Percentiles rank a stretch among this genome's conserved stretches.
Evolutionary conservation across 2,329 filamentous ascomycete genomes (phyloP).

Genomic region (Reticulascus tulasneorum): DNA sequence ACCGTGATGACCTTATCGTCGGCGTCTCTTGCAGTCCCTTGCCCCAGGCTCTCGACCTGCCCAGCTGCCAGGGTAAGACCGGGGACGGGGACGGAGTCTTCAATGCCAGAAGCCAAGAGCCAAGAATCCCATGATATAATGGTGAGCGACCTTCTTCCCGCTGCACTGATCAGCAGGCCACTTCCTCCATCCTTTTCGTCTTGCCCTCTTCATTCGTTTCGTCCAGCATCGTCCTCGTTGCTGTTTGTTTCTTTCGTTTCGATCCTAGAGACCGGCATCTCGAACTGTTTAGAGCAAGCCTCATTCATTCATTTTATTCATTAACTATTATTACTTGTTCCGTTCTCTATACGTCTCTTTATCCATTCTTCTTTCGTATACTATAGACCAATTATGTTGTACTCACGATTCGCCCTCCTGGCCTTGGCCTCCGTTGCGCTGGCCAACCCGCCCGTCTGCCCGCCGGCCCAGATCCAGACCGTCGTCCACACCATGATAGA

Average conservation of each 20-base stretch:
- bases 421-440: slow-evolving; percentile 8
- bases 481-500: slow-evolving; percentile 9
- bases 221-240: slow-evolving; percentile 3
- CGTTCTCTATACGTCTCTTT: not conserved
- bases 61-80: slow-evolving; percentile 7
- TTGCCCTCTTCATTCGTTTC: slow-evolving; percentile 11
- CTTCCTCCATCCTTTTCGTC: slow-evolving; percentile 9
- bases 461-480: slow-evolving; percentile 7
- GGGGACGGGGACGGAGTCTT: slow-evolving; percentile 4
- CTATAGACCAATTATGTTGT: slow-evolving; percentile 3
- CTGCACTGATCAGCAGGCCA: slow-evolving; percentile 12
- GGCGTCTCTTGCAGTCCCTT: not conserved
- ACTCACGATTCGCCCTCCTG: slow-evolving; percentile 7
- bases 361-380: not conserved
- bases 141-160: slow-evolving; percentile 2
- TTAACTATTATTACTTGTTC: slow-evolving; percentile 2
- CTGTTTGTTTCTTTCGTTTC: slow-evolving; percentile 8
- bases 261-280: slow-evolving; percentile 14
- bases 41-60: slow-evolving; percentile 6
- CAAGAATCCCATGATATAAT: slow-evolving; percentile 11
- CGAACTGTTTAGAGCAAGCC: slow-evolving; percentile 13
- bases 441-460: slow-evolving; percentile 6
- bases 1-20: not conserved
- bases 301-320: slow-evolving; percentile 11
- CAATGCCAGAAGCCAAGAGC: slow-evolving; percentile 6